Percentiles rank a stretch among this genome's conserved stretches.
phyloP scores from a whole-genome alignment of 106 monocot species.

The Phalaenopsis equestris region DNA sequence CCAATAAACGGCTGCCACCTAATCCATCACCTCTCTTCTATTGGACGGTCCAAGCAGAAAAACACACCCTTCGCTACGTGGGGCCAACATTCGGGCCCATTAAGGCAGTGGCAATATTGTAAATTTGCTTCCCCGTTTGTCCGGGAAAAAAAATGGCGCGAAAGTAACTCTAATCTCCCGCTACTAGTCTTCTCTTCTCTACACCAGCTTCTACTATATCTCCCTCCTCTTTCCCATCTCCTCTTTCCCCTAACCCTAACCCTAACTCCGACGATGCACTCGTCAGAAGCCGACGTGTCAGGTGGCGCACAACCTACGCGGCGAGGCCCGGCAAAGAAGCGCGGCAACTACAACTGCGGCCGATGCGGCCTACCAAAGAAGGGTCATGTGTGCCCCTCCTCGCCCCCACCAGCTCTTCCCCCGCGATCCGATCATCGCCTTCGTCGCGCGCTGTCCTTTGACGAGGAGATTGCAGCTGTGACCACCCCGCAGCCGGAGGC shows the following conservation, averaged over 20 bases:
- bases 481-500: neutral
- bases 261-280: conserved; percentile 10
- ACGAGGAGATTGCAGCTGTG: conserved; percentile 8
- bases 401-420: conserved; percentile 14
- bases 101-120: neutral
- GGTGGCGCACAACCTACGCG: neutral
- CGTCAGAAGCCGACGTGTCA: conserved; percentile 1
- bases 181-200: neutral
- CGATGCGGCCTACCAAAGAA: conserved; percentile 93
- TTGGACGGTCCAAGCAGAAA: neutral
- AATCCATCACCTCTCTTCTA: too few relatives aligned
- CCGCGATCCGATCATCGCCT: conserved; percentile 42
- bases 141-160: conserved; percentile 17
- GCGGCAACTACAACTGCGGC: conserved; percentile 98
- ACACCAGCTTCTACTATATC: conserved; percentile 7
- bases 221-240: neutral
- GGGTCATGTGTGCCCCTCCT: conserved; percentile 68
- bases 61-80: neutral
- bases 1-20: neutral
- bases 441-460: conserved; percentile 58
- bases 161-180: conserved; percentile 28
- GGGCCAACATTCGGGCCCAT: neutral
- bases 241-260: neutral
- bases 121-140: neutral
- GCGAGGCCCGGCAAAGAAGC: conserved; percentile 34